These are phyloP conservation scores for Ophiocordyceps unilateralis DNA, from an alignment of 2,329 filamentous ascomycete genomes.

Conservation along the genomic window DNA sequence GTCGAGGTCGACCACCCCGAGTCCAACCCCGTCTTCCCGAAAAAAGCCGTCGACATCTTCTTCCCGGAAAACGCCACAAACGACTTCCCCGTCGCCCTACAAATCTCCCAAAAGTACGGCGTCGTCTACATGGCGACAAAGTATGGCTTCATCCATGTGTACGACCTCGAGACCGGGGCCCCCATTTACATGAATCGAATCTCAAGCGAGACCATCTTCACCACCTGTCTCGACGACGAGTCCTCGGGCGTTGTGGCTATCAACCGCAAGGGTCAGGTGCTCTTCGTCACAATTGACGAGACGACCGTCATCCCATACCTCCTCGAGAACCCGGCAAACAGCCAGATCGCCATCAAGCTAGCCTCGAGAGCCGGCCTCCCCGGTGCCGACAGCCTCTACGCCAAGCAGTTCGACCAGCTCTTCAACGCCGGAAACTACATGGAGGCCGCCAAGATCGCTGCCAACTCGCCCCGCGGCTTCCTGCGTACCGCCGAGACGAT, in stretches of 20 bases:
- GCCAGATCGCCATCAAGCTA: constrained; percentile 85
- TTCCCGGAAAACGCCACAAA: constrained; percentile 91
- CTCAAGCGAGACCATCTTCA: constrained; percentile 97
- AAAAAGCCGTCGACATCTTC: constrained; percentile 95
- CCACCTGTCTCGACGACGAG: constrained; percentile 67
- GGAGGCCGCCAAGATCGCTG: constrained; percentile 88
- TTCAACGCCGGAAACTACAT: constrained; percentile 64
- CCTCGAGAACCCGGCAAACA: constrained; percentile 89
- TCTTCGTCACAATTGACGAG: constrained; percentile 89
- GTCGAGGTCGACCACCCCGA: constrained; percentile 93
- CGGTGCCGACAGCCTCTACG: constrained; percentile 85
- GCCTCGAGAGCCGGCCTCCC: constrained; percentile 86
- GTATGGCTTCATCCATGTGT: constrained; percentile 97
- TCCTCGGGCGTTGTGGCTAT: constrained; percentile 84
- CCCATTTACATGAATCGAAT: constrained; percentile 99
- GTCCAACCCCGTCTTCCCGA: constrained; percentile 74
- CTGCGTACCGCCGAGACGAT: constrained; percentile 89
- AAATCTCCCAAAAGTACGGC: constrained; percentile 91
- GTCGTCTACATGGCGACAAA: constrained; percentile 96
- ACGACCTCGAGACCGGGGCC: constrained; percentile 87
- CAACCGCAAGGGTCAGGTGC: constrained; percentile 92
- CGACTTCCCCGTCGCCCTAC: constrained; percentile 96
- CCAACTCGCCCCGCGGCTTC: constrained; percentile 91
- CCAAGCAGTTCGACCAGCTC: constrained; percentile 80
- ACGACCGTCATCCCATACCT: constrained; percentile 83